phyloP scores from a whole-genome alignment of 2,329 filamentous ascomycete genomes.

The Penicillium verrucosum region DNA sequence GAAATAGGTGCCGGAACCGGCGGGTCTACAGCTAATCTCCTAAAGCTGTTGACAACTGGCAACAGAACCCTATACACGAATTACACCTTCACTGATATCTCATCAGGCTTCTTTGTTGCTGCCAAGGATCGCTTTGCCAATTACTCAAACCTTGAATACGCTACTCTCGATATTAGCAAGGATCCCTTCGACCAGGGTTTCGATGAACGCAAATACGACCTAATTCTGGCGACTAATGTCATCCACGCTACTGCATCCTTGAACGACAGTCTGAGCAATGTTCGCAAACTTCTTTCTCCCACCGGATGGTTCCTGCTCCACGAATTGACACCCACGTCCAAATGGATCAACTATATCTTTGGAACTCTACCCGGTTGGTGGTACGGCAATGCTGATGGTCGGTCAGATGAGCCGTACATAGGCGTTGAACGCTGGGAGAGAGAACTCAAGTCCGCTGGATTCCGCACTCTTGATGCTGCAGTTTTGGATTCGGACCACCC shows the following conservation, averaged over 20 bases:
- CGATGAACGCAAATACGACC: conserved; percentile 27
- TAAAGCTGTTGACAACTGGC: conserved; percentile 10
- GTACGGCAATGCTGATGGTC: conserved; percentile 25
- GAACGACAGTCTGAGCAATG: conserved; percentile 24
- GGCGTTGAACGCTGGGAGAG: conserved; percentile 14
- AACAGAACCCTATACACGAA: conserved; percentile 16
- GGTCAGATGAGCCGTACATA: conserved; percentile 20
- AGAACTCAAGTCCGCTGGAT: conserved; percentile 19
- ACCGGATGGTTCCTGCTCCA: conserved; percentile 48
- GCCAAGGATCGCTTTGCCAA: conserved; percentile 23
- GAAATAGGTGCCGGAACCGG: conserved; percentile 33
- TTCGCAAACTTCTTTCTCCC: conserved; percentile 33
- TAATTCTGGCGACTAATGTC: conserved; percentile 36
- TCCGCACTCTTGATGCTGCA: conserved; percentile 9
- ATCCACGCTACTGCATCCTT: conserved; percentile 24
- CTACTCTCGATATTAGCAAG: conserved; percentile 30
- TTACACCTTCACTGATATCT: conserved; percentile 34
- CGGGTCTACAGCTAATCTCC: conserved; percentile 20
- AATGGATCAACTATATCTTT: conserved; percentile 26
- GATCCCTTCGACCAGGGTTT: conserved; percentile 32
- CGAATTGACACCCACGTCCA: conserved; percentile 34
- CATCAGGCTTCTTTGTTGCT: conserved; percentile 27
- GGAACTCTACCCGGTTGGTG: conserved; percentile 43
- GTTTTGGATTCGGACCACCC: conserved; percentile 7
- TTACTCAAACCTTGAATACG: conserved; percentile 28